Conservation (phyloP, 345 rosid species). For the Dipteronia sinensis region DNA sequence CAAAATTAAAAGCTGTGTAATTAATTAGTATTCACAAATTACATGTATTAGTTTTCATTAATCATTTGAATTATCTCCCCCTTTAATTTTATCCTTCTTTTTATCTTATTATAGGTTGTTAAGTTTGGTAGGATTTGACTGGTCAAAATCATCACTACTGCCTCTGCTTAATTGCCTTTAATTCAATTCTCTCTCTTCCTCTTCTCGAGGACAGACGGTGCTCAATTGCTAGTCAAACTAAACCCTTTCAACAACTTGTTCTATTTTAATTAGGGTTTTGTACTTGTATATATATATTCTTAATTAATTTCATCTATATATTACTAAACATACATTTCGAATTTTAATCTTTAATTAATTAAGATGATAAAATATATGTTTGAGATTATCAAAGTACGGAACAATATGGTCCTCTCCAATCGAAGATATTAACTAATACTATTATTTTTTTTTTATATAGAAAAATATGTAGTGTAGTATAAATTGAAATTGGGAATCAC, state of each 20-base stretch:
- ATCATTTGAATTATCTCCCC: neutral
- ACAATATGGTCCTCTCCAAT: neutral
- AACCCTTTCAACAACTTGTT: neutral
- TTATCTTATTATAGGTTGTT: neutral
- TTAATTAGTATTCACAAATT: too few species aligned
- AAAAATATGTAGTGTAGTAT: slow-evolving; percentile 35
- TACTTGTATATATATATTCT: neutral
- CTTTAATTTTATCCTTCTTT: neutral
- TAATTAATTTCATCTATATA: too few species aligned
- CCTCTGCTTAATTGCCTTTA: neutral
- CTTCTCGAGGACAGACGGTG: slow-evolving; percentile 19
- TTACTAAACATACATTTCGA: neutral
- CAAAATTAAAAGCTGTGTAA: neutral
- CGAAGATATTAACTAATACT: neutral
- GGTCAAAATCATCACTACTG: slow-evolving; percentile 11
- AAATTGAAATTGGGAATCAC: slow-evolving; percentile 74
- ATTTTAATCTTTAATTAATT: neutral
- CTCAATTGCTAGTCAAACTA: slow-evolving; percentile 10
- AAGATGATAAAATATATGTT: neutral
- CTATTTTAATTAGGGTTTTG: neutral
- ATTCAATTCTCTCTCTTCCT: neutral
- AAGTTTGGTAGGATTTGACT: slow-evolving; percentile 16
- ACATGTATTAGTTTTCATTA: neutral
- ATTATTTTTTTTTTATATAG: neutral
- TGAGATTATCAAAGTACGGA: slow-evolving; percentile 12